Base-by-base conservation (phyloP, 345 rosid genomes). In the Gossypium mustelinum region DNA sequence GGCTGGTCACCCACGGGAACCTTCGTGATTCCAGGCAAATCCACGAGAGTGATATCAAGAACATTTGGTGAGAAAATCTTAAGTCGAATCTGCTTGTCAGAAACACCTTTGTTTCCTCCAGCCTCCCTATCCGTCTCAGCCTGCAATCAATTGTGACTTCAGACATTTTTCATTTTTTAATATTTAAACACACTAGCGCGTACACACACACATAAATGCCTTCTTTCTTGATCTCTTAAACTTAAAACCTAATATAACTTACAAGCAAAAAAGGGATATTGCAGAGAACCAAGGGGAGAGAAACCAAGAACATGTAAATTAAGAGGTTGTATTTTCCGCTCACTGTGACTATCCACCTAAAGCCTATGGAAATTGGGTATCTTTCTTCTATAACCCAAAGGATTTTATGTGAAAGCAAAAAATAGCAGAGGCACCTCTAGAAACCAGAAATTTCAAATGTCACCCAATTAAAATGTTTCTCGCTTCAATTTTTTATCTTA, bases 1-100 rank as follows among this genome's bases (percentile, higher is more conserved):
- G 98, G 98, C 83, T 94, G 98, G 80, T 92, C 97, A 62, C 98
- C 98, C 39, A 94, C 97, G 64, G 97, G 97, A 71, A 94, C 97
- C 81, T 94, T 94, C 12, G 97, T 94, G 73, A 92, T 89, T 64
- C 98, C 98, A 67, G 98, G 98, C 72, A 94, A 88, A 84, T 94
- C 98, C 72, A 94, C 98, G 68, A 94, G 92, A 51, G 94, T 88
- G 14, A 94, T 94, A 84, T 92, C 95, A 60, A 94, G 87, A 79
- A 94, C 97, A 84, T 90, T 93, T 8, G 98, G 98, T 1, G 98
- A 94, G 82, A 72, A 89, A 70, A 94, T 94, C 81, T 94, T 92
- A 76, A 94, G 80, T 39, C 97, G 88, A 77, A 94, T 94, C 78
- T 89, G 97, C 82, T 87, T 83, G 85, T 94, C 98, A 4, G 97